Conservation (phyloP, 208 protist species). For the Wallacemonas sp. region DNA sequence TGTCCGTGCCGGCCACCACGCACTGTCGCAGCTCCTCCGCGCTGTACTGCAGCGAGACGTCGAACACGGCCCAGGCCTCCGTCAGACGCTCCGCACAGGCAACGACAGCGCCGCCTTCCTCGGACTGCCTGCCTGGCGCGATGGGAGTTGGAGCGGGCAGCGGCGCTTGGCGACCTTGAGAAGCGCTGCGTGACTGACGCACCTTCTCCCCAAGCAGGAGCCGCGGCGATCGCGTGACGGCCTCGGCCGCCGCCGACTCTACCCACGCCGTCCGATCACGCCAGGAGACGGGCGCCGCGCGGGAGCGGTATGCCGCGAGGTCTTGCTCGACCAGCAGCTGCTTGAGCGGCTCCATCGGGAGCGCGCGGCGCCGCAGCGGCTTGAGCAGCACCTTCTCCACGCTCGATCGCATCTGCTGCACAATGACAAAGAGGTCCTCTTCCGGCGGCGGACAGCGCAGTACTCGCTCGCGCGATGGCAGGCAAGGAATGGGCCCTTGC, state of each 20-base stretch:
- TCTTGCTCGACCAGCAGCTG: conserved; percentile 29
- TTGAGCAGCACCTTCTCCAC: conserved; percentile 54
- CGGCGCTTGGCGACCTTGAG: background rate
- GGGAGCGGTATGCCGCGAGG: conserved; percentile 27
- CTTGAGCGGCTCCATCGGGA: conserved; percentile 9
- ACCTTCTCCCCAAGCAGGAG: conserved; percentile 14
- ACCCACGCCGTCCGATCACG: background rate
- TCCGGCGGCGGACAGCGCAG: conserved; percentile 19
- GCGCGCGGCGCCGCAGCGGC: conserved; percentile 19
- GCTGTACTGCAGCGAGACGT: conserved; percentile 11
- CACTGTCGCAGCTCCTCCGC: conserved; percentile 37
- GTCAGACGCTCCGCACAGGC: conserved; percentile 2
- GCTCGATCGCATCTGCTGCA: conserved; percentile 28
- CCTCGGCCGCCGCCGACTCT: background rate
- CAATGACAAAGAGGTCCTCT: conserved; percentile 68
- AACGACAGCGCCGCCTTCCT: background rate
- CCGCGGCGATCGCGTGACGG: background rate
- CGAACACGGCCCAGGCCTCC: conserved; percentile 13
- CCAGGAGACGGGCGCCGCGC: conserved; percentile 8
- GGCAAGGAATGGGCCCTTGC: conserved; percentile 8
- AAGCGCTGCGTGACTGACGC: conserved; percentile 2
- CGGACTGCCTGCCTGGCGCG: background rate
- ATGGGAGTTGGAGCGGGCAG: background rate
- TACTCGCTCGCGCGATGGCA: background rate
- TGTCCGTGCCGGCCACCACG: conserved; percentile 44